Base-by-base conservation (phyloP, 1,284 basidiomycete genomes). In the Ceratobasidium sp. region DNA sequence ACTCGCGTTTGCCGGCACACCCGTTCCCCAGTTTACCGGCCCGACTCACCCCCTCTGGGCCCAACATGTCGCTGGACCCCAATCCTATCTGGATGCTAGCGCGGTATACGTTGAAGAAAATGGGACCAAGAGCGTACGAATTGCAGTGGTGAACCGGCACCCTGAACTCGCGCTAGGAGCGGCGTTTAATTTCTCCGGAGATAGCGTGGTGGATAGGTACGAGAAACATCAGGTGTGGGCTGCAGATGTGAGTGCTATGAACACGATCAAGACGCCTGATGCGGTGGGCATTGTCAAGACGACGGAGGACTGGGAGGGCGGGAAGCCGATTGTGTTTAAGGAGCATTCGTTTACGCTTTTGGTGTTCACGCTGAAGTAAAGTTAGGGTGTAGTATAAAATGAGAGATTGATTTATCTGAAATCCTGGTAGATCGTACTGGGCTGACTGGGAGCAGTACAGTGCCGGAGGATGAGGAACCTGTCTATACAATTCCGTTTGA, bases 81-180 rank as follows among this genome's bases (percentile, higher is more conserved):
- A 81, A 6, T 81, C 81, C 0, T 81, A 83, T 62, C 79, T 87
- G 41, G 86, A 88, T 76, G 84, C 83, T 32, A 83, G 83, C 64
- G 85, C 83, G 4, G 83, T 86, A 9, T 77, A 86, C 23, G 77
- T 81, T 23, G 74, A 73, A 10, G 75, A 77, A 6, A n/a, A 57
- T 34, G 76, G 75, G 23, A 75, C 28, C 16, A 14, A 36, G 21
- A 81, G 85, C 64, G 76, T 88, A 8, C 80, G 85, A 21, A 74
- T 87, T 3, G 84, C 85, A 1, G 80, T 87, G 1, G 81, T 87
- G 21, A 87, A 88, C 74, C 80, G 84, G 10, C 81, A 83, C 73
- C 80, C 80, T 16, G 76, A 74, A 1, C 71, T 78, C 21, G 78
- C 76, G 26, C 83, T 81, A 69, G 75, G 76, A 0, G 80, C 85